Evolutionary conservation across 2,329 filamentous ascomycete genomes (phyloP).

Genomic region (Pseudogymnoascus sp.): DNA sequence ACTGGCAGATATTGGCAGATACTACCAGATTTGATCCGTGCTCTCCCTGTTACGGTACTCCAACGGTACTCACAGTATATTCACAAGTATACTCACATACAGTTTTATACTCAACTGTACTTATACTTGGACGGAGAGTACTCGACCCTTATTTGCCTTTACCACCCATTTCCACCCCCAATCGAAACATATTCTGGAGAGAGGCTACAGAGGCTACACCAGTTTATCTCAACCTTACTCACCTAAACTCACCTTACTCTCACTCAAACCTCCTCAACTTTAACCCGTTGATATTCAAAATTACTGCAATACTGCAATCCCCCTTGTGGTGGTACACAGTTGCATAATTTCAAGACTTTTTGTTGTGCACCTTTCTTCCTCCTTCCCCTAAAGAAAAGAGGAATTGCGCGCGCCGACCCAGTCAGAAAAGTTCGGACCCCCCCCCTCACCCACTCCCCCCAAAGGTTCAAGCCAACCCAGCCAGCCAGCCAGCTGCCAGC

Average conservation of each 20-base stretch:
- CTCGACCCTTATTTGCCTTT: background rate
- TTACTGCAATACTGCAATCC: background rate
- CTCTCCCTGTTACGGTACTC: background rate
- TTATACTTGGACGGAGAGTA: background rate
- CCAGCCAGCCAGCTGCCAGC: background rate
- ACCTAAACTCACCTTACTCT: background rate
- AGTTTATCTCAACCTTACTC: background rate
- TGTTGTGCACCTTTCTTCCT: background rate
- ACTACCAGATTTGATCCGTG: background rate
- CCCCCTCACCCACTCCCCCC: background rate
- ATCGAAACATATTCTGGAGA: background rate
- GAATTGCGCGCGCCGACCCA: background rate
- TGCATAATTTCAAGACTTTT: background rate
- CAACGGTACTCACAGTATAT: background rate
- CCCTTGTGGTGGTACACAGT: background rate
- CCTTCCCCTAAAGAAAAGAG: background rate
- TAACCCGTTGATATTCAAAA: background rate
- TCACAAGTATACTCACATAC: no score
- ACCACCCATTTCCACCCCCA: background rate
- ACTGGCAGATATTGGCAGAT: background rate
- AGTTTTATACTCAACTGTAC: background rate
- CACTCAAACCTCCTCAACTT: background rate
- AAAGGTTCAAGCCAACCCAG: background rate
- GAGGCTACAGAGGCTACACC: background rate
- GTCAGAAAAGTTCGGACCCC: background rate